Conservation (phyloP, 805 yeast species). For the Yamadazyma tumulicola region DNA sequence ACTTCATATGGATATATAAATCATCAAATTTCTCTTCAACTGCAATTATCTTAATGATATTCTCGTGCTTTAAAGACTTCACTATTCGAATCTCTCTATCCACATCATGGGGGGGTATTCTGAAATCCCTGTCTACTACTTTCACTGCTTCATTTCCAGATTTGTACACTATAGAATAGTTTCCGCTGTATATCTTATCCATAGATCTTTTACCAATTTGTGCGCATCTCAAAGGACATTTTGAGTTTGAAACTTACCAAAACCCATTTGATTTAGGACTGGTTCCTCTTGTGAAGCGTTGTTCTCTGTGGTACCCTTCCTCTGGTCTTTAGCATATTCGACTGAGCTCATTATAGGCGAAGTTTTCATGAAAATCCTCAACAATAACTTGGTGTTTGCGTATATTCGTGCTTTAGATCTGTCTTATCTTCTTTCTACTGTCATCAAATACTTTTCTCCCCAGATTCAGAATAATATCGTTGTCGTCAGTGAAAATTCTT, state of each 20-base stretch:
- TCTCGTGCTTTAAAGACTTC: conserved; percentile 14
- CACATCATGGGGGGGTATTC: conserved; percentile 34
- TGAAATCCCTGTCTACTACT: conserved; percentile 35
- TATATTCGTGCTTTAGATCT: too few species aligned
- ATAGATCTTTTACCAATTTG: too few species aligned
- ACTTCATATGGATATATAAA: conserved; percentile 29
- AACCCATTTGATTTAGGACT: too few species aligned
- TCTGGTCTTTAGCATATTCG: too few species aligned
- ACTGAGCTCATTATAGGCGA: too few species aligned
- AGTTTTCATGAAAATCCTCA: too few species aligned
- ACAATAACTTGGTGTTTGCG: too few species aligned
- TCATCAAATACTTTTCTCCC: conserved; percentile 17
- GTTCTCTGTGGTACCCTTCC: too few species aligned
- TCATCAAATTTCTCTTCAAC: conserved; percentile 28
- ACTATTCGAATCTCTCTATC: conserved; percentile 28
- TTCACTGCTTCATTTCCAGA: conserved; percentile 30
- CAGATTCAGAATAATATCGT: conserved; percentile 54
- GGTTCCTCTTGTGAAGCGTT: too few species aligned
- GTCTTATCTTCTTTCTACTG: conserved; percentile 20
- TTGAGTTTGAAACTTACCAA: too few species aligned
- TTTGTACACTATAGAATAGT: conserved; percentile 29
- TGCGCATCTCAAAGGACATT: too few species aligned
- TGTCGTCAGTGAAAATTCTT: conserved; percentile 82
- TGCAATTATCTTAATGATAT: conserved; percentile 19
- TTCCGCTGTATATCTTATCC: conserved; percentile 30